phyloP scores from a whole-genome alignment of 495 filamentous ascomycete species.

The Aspergillus mulundensis region DNA sequence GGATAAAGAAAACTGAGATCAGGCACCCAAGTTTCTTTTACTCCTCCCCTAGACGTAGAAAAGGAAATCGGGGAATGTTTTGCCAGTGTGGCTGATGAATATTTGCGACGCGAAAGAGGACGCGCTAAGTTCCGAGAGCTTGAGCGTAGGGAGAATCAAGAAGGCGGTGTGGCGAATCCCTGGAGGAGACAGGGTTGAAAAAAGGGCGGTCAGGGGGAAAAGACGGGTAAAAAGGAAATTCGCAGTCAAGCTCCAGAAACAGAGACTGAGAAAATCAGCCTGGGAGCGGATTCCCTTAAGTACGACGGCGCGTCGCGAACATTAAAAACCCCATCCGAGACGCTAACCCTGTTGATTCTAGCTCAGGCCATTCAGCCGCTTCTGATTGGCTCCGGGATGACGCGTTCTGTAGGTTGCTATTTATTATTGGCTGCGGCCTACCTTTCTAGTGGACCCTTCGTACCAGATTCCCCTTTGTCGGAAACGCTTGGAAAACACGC shows the following conservation, averaged over 20 bases:
- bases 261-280: conserved; percentile 43
- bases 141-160: conserved; percentile 4
- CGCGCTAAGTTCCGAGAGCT: conserved; percentile 19
- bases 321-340: conserved; percentile 37
- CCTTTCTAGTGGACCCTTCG: conserved; percentile 16
- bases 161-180: conserved; percentile 4
- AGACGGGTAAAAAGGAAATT: conserved; percentile 25
- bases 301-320: conserved; percentile 43
- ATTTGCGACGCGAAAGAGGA: conserved; percentile 11
- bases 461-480: conserved; percentile 26
- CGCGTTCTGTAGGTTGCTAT: conserved; percentile 22
- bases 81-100: conserved; percentile 7
- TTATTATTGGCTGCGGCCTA: conserved; percentile 16
- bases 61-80: not conserved
- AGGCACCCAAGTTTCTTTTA: not conserved
- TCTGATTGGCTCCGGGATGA: conserved; percentile 33
- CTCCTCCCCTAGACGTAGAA: not conserved
- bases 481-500: conserved; percentile 19
- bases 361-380: conserved; percentile 28
- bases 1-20: not conserved
- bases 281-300: conserved; percentile 51
- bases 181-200: conserved; percentile 8
- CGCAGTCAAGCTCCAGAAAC: conserved; percentile 34
- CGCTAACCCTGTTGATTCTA: conserved; percentile 34
- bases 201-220: conserved; percentile 17